Base-by-base conservation (phyloP, 2,329 filamentous ascomycete species). In the Chrysoporthe austroafricana region DNA sequence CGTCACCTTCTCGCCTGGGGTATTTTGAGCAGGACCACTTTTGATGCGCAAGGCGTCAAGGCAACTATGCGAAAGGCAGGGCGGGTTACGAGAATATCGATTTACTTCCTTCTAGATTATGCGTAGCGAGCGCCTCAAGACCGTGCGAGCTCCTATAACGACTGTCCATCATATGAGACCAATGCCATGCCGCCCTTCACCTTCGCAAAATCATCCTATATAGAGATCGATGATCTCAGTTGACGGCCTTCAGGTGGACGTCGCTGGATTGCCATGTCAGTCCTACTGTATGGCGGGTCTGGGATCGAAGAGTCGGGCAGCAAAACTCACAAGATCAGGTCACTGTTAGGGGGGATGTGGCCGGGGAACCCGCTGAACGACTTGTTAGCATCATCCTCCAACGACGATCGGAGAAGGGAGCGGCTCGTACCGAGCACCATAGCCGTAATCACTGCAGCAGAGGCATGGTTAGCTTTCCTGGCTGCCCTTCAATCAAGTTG, bases 311-410 rank as follows among this genome's bases (percentile, higher is more conserved):
- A 60, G 21, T n/a, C 3, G 7, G 2, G 16, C 16, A 5, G 36
- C 5, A 48, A n/a, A 18, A 88, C 92, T 85, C 86, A 96, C 93
- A 96, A 96, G 82, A 96, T 86, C 70, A 97, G 85, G 72, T 85
- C 88, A n/a, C 92, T 82, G 74, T 90, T 87, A 50, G 89, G 80
- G 70, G 93, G 93, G 71, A 97, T 96, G 74, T 90, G 83, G 67
- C 88, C 90, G 44, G 91, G 88, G 83, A 94, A 96, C 66, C 93
- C 93, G 73, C 91, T 94, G 71, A 69, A 70, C 69, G 62, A 70
- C 58, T 66, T 26, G 72, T 76, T 68, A 77, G 73, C 66, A 64
- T 63, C 50, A 54, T 32, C 4, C 26, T 34, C 50, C 26, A 16
- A 34, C 11, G 13, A 32, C 26, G 11, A 21, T 54, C 50, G 50